Percentiles rank a stretch among this genome's conserved stretches.
phyloP scores from a whole-genome alignment of 495 filamentous ascomycete genomes.

The Neurospora tetraspora region DNA sequence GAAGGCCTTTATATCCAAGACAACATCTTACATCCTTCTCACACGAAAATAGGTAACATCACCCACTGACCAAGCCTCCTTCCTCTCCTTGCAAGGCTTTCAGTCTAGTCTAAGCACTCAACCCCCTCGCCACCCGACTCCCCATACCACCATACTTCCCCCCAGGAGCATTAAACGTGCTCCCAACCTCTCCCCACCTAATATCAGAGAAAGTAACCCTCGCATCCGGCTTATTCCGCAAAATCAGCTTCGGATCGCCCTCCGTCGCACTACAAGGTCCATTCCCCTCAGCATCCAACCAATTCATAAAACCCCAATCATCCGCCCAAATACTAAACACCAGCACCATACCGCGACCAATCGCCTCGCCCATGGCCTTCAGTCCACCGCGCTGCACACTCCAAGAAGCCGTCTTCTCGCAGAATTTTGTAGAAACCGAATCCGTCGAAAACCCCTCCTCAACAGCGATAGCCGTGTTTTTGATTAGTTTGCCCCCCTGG shows the following conservation, averaged over 20 bases:
- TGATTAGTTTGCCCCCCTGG: constrained; percentile 49
- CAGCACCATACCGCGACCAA: constrained; percentile 52
- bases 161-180: constrained; percentile 30
- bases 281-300: constrained; percentile 47
- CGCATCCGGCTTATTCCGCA: constrained; percentile 34
- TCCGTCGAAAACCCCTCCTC: background rate
- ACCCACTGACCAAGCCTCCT: no score
- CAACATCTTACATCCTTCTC: no score
- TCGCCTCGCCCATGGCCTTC: constrained; percentile 43
- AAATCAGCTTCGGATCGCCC: constrained; percentile 39
- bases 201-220: constrained; percentile 54
- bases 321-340: constrained; percentile 57
- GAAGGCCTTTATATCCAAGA: no score
- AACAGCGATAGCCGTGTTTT: constrained; percentile 6
- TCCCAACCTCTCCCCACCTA: constrained; percentile 54
- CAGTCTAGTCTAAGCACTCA: background rate
- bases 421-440: constrained; percentile 1
- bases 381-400: constrained; percentile 45
- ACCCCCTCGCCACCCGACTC: background rate
- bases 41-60: no score
- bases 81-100: no score
- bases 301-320: constrained; percentile 48
- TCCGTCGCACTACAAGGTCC: constrained; percentile 52
- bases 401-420: constrained; percentile 6
- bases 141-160: background rate